Evolutionary conservation across 169 alveolate genomes (phyloP).

Genomic region (Theileria orientalis): DNA sequence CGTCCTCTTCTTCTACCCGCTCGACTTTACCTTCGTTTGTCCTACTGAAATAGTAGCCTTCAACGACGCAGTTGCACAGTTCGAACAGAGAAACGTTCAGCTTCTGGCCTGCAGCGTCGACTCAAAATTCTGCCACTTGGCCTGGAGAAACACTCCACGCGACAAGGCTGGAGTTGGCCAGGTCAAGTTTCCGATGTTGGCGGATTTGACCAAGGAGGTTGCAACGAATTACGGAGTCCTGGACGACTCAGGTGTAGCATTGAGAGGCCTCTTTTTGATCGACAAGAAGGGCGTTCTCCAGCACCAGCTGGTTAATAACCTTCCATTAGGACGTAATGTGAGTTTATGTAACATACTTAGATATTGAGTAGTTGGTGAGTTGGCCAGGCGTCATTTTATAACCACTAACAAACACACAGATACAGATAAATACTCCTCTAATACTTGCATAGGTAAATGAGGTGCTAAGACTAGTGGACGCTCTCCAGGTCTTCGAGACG

Average conservation of each 20-base stretch:
- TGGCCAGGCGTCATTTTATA: neutral
- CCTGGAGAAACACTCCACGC: conserved; percentile 93
- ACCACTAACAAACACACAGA: no score
- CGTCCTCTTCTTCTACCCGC: conserved; percentile 97
- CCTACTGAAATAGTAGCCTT: conserved; percentile 98
- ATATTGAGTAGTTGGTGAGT: neutral
- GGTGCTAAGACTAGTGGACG: conserved; percentile 93
- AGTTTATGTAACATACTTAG: neutral
- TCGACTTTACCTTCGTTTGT: conserved; percentile 99
- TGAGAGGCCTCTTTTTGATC: conserved; percentile 97
- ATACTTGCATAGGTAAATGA: conserved; percentile 80
- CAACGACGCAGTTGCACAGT: conserved; percentile 88
- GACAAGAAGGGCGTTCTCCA: conserved; percentile 95
- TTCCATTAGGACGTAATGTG: conserved; percentile 98
- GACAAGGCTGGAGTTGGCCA: conserved; percentile 98
- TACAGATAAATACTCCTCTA: neutral
- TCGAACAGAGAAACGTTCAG: conserved; percentile 88
- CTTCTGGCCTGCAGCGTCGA: conserved; percentile 96
- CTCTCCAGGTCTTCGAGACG: conserved; percentile 93
- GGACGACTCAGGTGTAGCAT: conserved; percentile 90
- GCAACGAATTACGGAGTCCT: conserved; percentile 91
- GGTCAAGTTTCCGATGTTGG: conserved; percentile 88
- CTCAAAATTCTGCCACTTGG: conserved; percentile 93
- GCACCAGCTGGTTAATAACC: conserved; percentile 92
- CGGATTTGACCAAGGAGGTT: conserved; percentile 91